These are phyloP conservation scores for Ceratocystis diversiconidia DNA, from an alignment of 2,329 filamentous ascomycete genomes.

Conservation along the genomic window DNA sequence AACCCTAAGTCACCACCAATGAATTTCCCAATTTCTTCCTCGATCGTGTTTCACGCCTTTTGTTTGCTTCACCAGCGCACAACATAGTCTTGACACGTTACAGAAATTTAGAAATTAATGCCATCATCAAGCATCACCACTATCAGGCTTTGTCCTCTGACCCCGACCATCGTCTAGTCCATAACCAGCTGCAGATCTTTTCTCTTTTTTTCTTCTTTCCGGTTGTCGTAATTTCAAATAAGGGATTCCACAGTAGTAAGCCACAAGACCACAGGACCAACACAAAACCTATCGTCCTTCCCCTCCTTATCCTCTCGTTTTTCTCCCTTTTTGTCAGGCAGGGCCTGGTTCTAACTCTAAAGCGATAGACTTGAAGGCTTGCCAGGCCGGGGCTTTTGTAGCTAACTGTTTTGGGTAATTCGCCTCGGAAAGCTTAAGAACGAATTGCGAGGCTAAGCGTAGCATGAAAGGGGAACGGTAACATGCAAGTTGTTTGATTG, in stretches of 20 bases:
- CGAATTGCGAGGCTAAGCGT: neutral
- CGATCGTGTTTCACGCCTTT: neutral
- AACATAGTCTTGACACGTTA: neutral
- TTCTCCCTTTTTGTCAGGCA: neutral
- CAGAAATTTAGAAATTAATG: neutral
- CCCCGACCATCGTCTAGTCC: neutral
- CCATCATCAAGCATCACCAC: neutral
- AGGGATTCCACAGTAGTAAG: neutral
- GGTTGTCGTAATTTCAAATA: slow-evolving; percentile 5
- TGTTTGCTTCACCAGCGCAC: neutral
- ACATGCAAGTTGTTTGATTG: slow-evolving; percentile 3
- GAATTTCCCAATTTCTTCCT: neutral
- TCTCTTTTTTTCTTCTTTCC: neutral
- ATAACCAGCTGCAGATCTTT: neutral
- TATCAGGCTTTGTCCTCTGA: neutral
- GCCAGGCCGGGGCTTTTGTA: neutral
- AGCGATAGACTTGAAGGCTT: neutral
- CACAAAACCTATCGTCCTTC: neutral
- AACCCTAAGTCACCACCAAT: neutral
- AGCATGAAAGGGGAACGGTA: neutral
- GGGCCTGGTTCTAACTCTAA: neutral
- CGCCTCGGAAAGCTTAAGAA: neutral
- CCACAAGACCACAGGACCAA: neutral
- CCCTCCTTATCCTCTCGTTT: neutral
- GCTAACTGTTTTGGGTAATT: neutral